These are phyloP conservation scores for Monosporascus sp. DNA, from an alignment of 2,329 filamentous ascomycete species.

Conservation along the genomic window DNA sequence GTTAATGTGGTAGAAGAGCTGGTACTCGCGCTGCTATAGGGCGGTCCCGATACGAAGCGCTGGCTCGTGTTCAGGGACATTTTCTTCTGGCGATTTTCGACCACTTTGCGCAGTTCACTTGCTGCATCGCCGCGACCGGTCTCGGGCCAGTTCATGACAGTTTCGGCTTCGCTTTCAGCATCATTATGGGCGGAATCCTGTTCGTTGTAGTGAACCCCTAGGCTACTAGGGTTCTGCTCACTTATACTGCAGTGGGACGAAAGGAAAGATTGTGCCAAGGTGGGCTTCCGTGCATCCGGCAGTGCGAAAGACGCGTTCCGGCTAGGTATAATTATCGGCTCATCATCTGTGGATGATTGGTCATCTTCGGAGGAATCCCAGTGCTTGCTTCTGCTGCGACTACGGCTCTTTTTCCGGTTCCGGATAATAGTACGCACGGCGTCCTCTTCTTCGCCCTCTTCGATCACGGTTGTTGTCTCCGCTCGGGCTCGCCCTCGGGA, in stretches of 20 bases:
- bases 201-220: constrained; percentile 31
- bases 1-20: constrained; percentile 49
- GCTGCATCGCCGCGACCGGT: constrained; percentile 48
- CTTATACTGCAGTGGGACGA: constrained; percentile 43
- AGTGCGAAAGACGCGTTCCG: constrained; percentile 54
- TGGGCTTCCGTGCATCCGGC: constrained; percentile 46
- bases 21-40: constrained; percentile 24
- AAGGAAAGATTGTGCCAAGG: constrained; percentile 40
- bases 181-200: constrained; percentile 29
- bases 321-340: constrained; percentile 60
- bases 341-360: constrained; percentile 57
- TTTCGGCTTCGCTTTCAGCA: constrained; percentile 55
- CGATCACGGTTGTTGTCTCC: constrained; percentile 43
- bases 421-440: constrained; percentile 15
- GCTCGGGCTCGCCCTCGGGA: constrained; percentile 54
- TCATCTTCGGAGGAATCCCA: constrained; percentile 46
- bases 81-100: constrained; percentile 45
- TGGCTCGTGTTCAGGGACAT: constrained; percentile 28
- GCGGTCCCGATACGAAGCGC: constrained; percentile 28
- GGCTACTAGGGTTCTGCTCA: constrained; percentile 42
- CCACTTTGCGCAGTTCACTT: constrained; percentile 55
- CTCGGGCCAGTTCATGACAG: constrained; percentile 43
- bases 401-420: constrained; percentile 12
- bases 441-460: constrained; percentile 18
- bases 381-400: constrained; percentile 18